phyloP scores from a whole-genome alignment of 2,329 filamentous ascomycete genomes.

The Claviceps cyperi region DNA sequence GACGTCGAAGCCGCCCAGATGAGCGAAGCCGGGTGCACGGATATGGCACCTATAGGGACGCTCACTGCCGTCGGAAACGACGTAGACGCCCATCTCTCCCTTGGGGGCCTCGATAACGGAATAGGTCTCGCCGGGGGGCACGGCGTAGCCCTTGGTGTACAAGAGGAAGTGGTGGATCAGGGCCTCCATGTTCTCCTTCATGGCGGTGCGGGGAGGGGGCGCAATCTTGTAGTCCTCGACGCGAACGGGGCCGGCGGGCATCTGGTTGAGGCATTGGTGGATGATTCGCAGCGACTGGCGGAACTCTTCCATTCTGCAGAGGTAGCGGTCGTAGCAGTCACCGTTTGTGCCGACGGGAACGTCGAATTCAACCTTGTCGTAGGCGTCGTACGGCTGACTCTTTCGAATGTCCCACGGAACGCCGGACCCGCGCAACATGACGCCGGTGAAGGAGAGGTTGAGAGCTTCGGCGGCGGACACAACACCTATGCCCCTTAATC shows the following conservation, averaged over 20 bases:
- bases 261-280: conserved; percentile 97
- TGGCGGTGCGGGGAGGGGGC: conserved; percentile 86
- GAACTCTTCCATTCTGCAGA: conserved; percentile 99
- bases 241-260: conserved; percentile 85
- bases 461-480: conserved; percentile 86
- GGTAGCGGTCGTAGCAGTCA: conserved; percentile 97
- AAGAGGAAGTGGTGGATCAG: conserved; percentile 98
- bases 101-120: conserved; percentile 98
- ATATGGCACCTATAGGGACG: conserved; percentile 96
- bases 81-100: conserved; percentile 96
- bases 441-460: conserved; percentile 90
- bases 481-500: conserved; percentile 82
- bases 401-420: conserved; percentile 95
- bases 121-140: conserved; percentile 96
- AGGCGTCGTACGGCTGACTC: conserved; percentile 92
- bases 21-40: conserved; percentile 88
- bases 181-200: conserved; percentile 99
- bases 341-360: conserved; percentile 92
- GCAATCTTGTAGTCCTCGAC: conserved; percentile 98
- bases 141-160: conserved; percentile 95
- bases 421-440: conserved; percentile 95
- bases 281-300: conserved; percentile 96
- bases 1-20: conserved; percentile 88
- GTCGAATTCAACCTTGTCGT: conserved; percentile 95
- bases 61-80: conserved; percentile 93